Percentiles rank a stretch among this genome's conserved stretches.
These are phyloP conservation scores for Angophora floribunda DNA, from an alignment of 345 rosid genomes.

Conservation along the genomic window DNA sequence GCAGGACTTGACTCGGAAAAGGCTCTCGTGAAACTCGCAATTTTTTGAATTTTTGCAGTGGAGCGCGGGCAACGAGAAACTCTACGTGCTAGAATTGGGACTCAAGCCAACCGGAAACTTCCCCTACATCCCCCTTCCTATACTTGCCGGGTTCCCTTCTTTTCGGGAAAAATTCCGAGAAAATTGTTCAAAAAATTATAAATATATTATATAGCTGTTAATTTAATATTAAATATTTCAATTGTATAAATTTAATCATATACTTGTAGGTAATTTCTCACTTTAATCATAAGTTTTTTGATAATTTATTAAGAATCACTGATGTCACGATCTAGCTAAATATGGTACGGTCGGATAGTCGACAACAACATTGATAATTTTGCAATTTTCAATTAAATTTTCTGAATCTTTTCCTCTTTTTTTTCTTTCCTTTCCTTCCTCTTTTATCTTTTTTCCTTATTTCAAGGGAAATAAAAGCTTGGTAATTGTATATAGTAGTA, in stretches of 20 bases:
- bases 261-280: no score
- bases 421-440: no score
- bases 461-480: no score
- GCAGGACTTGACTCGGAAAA: background rate
- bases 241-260: no score
- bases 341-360: no score
- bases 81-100: background rate
- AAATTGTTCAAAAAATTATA: no score
- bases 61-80: background rate
- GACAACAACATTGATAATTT: no score
- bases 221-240: no score
- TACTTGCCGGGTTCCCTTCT: background rate
- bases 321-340: accelerated
- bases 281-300: no score
- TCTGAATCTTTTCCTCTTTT: no score
- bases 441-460: background rate
- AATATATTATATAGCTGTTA: accelerated
- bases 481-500: background rate
- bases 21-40: background rate
- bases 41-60: background rate
- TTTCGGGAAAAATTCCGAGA: accelerated
- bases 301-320: accelerated
- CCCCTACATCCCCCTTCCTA: background rate
- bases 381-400: no score
- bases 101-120: background rate